Conservation (phyloP, 768 basidiomycete genomes). For the Pseudohyphozyma bogoriensis region DNA sequence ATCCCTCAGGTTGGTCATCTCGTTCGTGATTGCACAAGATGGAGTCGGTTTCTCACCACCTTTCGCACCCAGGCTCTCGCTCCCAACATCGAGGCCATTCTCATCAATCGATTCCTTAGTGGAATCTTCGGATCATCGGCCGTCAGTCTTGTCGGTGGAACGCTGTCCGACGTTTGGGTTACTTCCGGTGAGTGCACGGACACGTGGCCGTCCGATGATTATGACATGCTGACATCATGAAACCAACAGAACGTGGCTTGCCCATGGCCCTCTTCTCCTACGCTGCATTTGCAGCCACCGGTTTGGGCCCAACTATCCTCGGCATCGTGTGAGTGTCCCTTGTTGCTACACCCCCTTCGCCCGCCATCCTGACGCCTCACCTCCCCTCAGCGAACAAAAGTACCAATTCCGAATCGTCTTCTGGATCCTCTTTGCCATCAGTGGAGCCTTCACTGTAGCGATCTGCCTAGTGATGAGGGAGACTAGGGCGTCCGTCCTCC, state of each 20-base stretch:
- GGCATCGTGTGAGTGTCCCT: not conserved
- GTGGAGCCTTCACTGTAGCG: conserved; percentile 46
- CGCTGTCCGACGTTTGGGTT: conserved; percentile 38
- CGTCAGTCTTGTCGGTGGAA: conserved; percentile 39
- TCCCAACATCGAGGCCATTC: conserved; percentile 36
- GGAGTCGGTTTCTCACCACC: too few species aligned
- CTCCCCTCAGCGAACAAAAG: not conserved
- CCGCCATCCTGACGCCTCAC: not conserved
- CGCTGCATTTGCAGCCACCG: conserved; percentile 52
- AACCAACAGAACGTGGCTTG: conserved; percentile 50
- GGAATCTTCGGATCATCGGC: conserved; percentile 37
- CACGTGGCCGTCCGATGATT: too few species aligned
- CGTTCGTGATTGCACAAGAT: too few species aligned
- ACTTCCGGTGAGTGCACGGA: too few species aligned
- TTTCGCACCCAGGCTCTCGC: too few species aligned
- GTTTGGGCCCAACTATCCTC: conserved; percentile 36
- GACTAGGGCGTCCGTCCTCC: conserved; percentile 59
- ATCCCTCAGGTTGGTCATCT: too few species aligned
- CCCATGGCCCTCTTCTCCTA: conserved; percentile 68
- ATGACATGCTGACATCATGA: too few species aligned
- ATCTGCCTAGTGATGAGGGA: conserved; percentile 57
- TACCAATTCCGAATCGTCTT: conserved; percentile 60
- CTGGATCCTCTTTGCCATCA: conserved; percentile 42
- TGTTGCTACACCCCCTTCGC: not conserved
- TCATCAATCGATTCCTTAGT: conserved; percentile 37